Percentiles rank a stretch among this genome's conserved stretches.
Evolutionary conservation across 768 basidiomycete genomes (phyloP).

Genomic region (Gymnopilus junonius): DNA sequence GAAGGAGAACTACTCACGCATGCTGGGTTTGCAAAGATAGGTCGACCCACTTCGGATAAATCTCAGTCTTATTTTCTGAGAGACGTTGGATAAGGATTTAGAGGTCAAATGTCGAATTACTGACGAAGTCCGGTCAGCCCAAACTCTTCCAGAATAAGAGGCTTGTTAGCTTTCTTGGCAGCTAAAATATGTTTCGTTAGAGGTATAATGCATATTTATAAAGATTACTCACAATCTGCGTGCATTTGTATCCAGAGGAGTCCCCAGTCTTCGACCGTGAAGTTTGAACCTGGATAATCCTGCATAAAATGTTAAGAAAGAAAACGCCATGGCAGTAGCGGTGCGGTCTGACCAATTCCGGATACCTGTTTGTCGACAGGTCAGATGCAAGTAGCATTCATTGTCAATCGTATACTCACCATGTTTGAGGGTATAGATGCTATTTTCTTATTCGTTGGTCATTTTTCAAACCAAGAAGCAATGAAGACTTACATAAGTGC

Average conservation of each 20-base stretch:
- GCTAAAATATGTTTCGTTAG: slow-evolving; percentile 33
- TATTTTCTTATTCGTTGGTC: slow-evolving; percentile 10
- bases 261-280: slow-evolving; percentile 54
- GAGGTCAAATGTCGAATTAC: slow-evolving; percentile 12
- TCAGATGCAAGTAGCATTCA: neutral
- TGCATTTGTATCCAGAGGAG: slow-evolving; percentile 64
- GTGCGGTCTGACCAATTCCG: slow-evolving; percentile 32
- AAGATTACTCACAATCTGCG: slow-evolving; percentile 37
- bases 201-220: neutral
- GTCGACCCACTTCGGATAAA: slow-evolving; percentile 57
- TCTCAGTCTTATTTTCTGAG: slow-evolving; percentile 52
- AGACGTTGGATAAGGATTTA: neutral
- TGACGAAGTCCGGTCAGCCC: slow-evolving; percentile 50
- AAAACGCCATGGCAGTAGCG: neutral
- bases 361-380: slow-evolving; percentile 33
- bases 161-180: slow-evolving; percentile 57
- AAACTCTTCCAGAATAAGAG: slow-evolving; percentile 68
- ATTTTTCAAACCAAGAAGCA: neutral
- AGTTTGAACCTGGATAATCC: slow-evolving; percentile 54
- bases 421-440: slow-evolving; percentile 49
- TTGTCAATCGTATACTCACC: slow-evolving; percentile 28
- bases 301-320: slow-evolving; percentile 14
- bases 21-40: slow-evolving; percentile 52
- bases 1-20: slow-evolving; percentile 37
- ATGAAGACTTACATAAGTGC: slow-evolving; percentile 48